A percentile compares a stretch with the other conserved stretches of the same genome.
These are phyloP conservation scores for Vigna hirtella DNA, from an alignment of 306 rosid genomes.

Conservation along the genomic window DNA sequence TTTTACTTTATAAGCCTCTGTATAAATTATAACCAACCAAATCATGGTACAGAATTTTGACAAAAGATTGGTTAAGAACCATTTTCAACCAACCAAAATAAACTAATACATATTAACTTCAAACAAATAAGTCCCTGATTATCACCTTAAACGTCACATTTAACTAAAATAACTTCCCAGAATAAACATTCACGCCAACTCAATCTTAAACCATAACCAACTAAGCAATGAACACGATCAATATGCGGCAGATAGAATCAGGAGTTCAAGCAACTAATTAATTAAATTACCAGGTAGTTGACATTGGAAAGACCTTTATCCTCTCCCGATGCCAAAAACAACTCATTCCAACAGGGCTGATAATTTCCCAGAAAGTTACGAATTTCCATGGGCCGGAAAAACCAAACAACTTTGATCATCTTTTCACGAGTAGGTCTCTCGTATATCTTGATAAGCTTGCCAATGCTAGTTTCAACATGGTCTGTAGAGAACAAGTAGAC, in stretches of 20 bases:
- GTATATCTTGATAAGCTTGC: slow-evolving; percentile 60
- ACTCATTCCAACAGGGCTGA: slow-evolving; percentile 64
- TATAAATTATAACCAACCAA: background rate
- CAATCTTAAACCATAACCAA: slow-evolving; percentile 16
- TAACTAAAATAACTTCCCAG: background rate
- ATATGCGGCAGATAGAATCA: background rate
- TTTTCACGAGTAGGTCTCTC: slow-evolving; percentile 49
- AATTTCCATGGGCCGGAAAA: slow-evolving; percentile 65
- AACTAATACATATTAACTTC: background rate
- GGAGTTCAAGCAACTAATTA: background rate
- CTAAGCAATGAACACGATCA: background rate
- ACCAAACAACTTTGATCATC: slow-evolving; percentile 58
- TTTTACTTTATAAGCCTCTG: background rate
- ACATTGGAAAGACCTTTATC: slow-evolving; percentile 59
- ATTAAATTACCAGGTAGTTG: slow-evolving; percentile 54
- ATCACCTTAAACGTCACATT: background rate
- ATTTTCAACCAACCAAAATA: slow-evolving; percentile 1
- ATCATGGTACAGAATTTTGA: background rate
- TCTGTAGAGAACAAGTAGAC: slow-evolving; percentile 46
- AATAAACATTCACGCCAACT: slow-evolving; percentile 6
- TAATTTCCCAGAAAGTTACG: slow-evolving; percentile 39
- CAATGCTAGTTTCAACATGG: slow-evolving; percentile 56
- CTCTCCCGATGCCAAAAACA: slow-evolving; percentile 69
- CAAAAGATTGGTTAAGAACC: background rate
- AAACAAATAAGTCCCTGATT: background rate